phyloP scores from a whole-genome alignment of 805 yeast genomes.

The Saturnispora quitensis region DNA sequence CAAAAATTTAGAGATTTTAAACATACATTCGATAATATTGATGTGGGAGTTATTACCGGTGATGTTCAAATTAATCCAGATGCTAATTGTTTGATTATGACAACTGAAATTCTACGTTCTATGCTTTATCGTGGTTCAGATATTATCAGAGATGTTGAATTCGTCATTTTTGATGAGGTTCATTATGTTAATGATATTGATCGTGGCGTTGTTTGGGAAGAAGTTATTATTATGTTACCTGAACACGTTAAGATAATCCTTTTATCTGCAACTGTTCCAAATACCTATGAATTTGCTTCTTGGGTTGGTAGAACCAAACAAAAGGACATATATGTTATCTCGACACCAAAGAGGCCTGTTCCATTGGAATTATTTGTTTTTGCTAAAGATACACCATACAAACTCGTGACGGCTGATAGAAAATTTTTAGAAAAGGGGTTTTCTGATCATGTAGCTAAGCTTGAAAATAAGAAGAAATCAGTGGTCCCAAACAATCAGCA shows the following conservation, averaged over 20 bases:
- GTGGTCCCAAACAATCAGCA: conserved; percentile 18
- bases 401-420: conserved; percentile 67
- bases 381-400: conserved; percentile 67
- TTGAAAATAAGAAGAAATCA: conserved; percentile 32
- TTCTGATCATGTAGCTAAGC: conserved; percentile 44
- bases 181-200: conserved; percentile 98
- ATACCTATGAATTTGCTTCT: conserved; percentile 92
- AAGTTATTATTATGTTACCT: conserved; percentile 89
- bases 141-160: conserved; percentile 96
- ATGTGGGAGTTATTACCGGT: conserved; percentile 98
- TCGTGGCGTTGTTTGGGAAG: conserved; percentile 99
- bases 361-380: conserved; percentile 83
- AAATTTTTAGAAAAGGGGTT: conserved; percentile 60
- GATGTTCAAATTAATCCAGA: conserved; percentile 98
- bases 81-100: conserved; percentile 97
- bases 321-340: conserved; percentile 90
- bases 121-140: conserved; percentile 98
- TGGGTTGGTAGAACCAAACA: conserved; percentile 98
- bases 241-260: conserved; percentile 93
- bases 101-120: conserved; percentile 93
- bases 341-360: conserved; percentile 94
- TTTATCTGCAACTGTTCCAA: conserved; percentile 97
- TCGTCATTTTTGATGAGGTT: conserved; percentile 97
- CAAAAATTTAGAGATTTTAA: conserved; percentile 87
- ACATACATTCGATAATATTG: conserved; percentile 85